Conservation (phyloP, 2,329 filamentous ascomycete species). For the Penicillium polonicum region DNA sequence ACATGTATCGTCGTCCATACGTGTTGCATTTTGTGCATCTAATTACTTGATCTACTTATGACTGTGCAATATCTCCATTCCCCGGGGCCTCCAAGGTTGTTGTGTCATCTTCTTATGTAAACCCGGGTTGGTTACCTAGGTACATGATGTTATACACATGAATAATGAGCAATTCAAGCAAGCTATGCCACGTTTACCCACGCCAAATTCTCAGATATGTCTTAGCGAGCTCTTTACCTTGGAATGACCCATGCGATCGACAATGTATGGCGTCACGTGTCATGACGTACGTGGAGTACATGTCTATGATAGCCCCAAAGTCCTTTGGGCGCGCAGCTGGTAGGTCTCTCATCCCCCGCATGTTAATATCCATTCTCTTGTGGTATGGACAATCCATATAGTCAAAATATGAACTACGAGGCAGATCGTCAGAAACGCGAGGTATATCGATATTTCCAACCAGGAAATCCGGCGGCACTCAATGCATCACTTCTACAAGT, state of each 20-base stretch:
- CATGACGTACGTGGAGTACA: not conserved
- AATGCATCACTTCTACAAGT: constrained; percentile 1
- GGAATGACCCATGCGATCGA: not conserved
- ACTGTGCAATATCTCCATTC: not conserved
- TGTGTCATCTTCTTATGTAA: not conserved
- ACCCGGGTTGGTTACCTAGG: not conserved
- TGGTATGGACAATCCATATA: not conserved
- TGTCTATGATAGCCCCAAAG: not conserved
- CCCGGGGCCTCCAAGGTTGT: not conserved
- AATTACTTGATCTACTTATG: not conserved
- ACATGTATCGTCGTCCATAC: not conserved
- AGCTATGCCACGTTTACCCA: not conserved
- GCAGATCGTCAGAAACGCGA: constrained; percentile 18
- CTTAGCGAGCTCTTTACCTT: not conserved
- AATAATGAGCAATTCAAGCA: not conserved
- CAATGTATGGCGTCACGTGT: not conserved
- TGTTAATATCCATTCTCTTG: not conserved
- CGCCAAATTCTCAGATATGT: not conserved
- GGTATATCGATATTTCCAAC: constrained; percentile 20
- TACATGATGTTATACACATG: not conserved
- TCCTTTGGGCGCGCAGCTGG: not conserved
- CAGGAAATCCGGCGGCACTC: constrained; percentile 9
- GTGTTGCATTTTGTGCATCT: not conserved
- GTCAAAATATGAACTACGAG: constrained; percentile 1
- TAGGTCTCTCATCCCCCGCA: not conserved